Conservation (phyloP, 139 green algal species). For the Microglena sp. region DNA sequence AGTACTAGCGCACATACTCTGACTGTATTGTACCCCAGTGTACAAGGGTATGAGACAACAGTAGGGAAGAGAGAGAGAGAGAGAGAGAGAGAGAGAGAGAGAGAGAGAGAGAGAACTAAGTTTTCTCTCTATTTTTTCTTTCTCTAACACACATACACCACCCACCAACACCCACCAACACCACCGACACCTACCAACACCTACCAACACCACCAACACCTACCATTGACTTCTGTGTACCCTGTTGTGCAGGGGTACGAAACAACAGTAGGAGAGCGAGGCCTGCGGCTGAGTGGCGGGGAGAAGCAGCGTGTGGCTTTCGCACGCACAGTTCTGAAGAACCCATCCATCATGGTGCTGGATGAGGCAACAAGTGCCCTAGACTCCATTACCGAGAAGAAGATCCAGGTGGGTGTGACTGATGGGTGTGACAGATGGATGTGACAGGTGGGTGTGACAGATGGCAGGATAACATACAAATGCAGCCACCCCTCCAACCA, state of each 20-base stretch:
- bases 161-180: neutral
- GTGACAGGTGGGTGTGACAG: no score
- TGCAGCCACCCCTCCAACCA: no score
- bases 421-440: no score
- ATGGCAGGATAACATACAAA: no score
- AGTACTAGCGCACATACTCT: no score
- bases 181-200: neutral
- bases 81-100: no score
- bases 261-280: constrained; percentile 78
- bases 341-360: constrained; percentile 32
- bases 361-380: constrained; percentile 35
- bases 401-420: constrained; percentile 27
- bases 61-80: no score
- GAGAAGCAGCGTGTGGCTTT: constrained; percentile 62
- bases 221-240: neutral
- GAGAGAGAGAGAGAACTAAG: no score
- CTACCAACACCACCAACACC: neutral
- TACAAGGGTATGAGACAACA: no score
- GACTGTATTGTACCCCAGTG: no score
- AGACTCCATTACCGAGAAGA: constrained; percentile 57
- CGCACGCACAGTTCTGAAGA: constrained; percentile 45
- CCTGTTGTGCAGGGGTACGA: constrained; percentile 52
- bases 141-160: neutral
- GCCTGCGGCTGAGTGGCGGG: constrained; percentile 45
- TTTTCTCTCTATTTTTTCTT: constrained; percentile 1